Base-by-base conservation (phyloP, 192 early-diverging fungal genomes). In the Glomus cerebriforme region DNA sequence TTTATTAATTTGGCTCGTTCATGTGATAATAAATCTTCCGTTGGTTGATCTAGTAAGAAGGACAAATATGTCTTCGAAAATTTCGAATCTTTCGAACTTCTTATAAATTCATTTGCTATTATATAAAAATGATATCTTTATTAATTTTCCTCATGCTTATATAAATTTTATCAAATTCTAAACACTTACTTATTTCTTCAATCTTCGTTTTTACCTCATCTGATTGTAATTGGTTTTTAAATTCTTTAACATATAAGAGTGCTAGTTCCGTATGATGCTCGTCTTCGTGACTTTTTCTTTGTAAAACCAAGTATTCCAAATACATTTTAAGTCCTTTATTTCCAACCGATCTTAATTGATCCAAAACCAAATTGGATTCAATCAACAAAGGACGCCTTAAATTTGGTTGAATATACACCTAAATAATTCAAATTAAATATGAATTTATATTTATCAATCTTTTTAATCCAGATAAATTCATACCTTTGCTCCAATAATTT, bases 291-390 rank as follows among this genome's bases (percentile, higher is more conserved):
- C 88, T 89, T 58, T 85, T 85, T 47, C 83, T 78, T 13, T 79
- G 75, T n/a, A 79, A 27, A 1, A 90, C 88, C 2, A 90, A 39
- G 66, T 90, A 88, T 66, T 90, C 89, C 2, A 90, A 69, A 64
- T 89, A 90, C 7, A 70, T 75, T 37, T 80, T 76, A 19, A 84
- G 66, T 6, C 81, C 83, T 0, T 75, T 80, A 26, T 81, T 79
- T 34, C 84, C 87, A 37, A 82, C 81, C 0, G 69, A 27, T 27
- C 83, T 79, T 17, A 83, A 78, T 26, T 63, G 79, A 0, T 35
- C 59, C 10, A 90, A 32, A 5, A 88, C 79, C 0, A 63, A 77
- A 15, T 64, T 71, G 1, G 83, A 67, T 59, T 90, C 84, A 75
- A 90, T 75, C 29, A 83, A 49, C 0, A 76, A 66, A 3, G 85